phyloP scores from a whole-genome alignment of 2,329 filamentous ascomycete genomes.

The Xylariaceae sp. region DNA sequence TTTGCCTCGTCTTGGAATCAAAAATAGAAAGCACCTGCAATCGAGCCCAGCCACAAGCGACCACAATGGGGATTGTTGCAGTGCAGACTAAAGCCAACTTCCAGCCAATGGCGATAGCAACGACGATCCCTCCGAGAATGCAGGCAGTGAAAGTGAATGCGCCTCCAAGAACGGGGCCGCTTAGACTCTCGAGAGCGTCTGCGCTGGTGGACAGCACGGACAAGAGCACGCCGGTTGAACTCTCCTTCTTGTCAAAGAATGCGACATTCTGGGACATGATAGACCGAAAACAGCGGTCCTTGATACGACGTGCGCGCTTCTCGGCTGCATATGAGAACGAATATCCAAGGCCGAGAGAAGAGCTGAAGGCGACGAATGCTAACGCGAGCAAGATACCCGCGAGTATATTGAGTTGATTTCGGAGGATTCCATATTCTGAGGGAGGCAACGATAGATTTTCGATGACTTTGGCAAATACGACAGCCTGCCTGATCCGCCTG shows the following conservation, averaged over 20 bases:
- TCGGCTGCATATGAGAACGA: neutral
- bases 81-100: conserved; percentile 68
- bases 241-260: conserved; percentile 58
- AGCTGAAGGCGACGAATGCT: conserved; percentile 1
- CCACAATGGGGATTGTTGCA: conserved; percentile 51
- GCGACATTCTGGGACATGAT: conserved; percentile 55
- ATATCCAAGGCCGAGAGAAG: conserved; percentile 6
- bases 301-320: conserved; percentile 1
- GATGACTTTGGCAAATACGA: conserved; percentile 12
- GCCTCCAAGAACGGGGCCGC: conserved; percentile 1
- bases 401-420: conserved; percentile 9
- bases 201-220: neutral
- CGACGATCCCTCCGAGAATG: too few species aligned
- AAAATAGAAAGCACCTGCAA: conserved; percentile 61
- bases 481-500: conserved; percentile 3
- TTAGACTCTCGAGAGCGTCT: conserved; percentile 38
- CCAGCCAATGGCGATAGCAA: conserved; percentile 69
- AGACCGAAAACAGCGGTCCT: neutral
- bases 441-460: conserved; percentile 14
- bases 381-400: conserved; percentile 9
- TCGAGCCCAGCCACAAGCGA: conserved; percentile 48
- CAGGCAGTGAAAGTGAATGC: too few species aligned
- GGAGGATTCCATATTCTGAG: conserved; percentile 21
- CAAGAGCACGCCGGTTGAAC: conserved; percentile 47
- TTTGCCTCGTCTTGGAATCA: conserved; percentile 61